Evolutionary conservation across 139 green algal genomes (phyloP), one percentile per base, ranked within the genome.

Genomic region (Micromonas pusilla): DNA sequence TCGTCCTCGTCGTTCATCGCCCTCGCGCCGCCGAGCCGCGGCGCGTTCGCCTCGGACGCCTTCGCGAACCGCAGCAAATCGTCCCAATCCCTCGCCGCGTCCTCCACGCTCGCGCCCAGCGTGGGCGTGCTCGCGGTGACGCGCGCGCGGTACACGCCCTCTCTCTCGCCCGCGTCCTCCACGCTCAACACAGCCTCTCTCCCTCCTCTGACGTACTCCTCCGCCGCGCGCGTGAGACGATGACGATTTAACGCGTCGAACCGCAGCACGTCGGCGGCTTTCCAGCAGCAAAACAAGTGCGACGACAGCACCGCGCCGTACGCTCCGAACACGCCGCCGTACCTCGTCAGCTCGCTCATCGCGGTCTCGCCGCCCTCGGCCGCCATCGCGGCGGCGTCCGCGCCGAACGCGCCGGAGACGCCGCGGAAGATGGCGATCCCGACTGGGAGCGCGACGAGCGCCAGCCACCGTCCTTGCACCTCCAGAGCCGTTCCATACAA

Each of bases 401-500:
- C 66, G 65, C 31, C 45, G 37, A 75, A 13, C 16, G 53, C 53
- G 19, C 34, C 32, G 9, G 71, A 31, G 6, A 33, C 60, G 32
- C 19, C 31, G 32, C 73, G 77, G 64, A 82, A 82, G 28, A 77
- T 39, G 13, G 20, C n/a, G 26, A 82, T 70, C 1, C 77, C 77
- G 13, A 78, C 52, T 4, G 77, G 77, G 5, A 82, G 37, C 30
- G 52, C 52, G 6, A 57, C 77, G 66, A 82, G 54, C 30, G 68
- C 67, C 19, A 82, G 68, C 68, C 73, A 65, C 52, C 77, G 71
- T 34, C 77, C 77, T 28, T 82, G 77, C 0, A 76, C 77, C 36
- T 82, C 77, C 1, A 82, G 68, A n/a, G n/a, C n/a, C n/a, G n/a
- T n/a, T n/a, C n/a, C n/a, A n/a, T n/a, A n/a, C n/a, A n/a, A n/a